Conservation (phyloP, 495 filamentous ascomycete genomes). For the Viridothelium virens region DNA sequence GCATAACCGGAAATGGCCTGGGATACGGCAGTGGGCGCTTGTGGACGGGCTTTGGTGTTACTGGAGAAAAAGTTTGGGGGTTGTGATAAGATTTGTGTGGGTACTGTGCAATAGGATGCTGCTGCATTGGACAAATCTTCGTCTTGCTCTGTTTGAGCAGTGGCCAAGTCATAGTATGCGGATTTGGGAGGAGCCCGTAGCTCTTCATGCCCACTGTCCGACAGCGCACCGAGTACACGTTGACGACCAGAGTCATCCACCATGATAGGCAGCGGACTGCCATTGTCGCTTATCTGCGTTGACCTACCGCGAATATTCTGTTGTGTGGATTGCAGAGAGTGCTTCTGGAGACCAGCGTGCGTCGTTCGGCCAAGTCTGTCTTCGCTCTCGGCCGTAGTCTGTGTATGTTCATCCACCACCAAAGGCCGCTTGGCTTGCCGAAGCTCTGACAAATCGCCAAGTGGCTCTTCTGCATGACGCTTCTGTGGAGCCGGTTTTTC, state of each 20-base stretch:
- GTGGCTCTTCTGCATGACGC: neutral
- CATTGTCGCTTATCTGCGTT: neutral
- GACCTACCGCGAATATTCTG: neutral
- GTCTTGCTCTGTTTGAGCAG: neutral
- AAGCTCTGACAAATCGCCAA: neutral
- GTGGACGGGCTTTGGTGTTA: neutral
- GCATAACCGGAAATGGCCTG: constrained; percentile 10
- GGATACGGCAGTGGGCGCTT: neutral
- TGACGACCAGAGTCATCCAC: neutral
- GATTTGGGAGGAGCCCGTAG: neutral
- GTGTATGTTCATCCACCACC: neutral
- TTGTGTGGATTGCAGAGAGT: neutral
- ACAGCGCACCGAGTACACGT: neutral
- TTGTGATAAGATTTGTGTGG: constrained; percentile 3
- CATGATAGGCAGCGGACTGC: neutral
- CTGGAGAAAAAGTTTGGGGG: neutral
- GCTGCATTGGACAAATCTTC: neutral
- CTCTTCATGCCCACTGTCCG: neutral
- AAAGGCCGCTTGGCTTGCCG: neutral
- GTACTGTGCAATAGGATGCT: neutral
- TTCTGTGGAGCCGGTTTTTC: neutral
- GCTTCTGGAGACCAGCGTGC: neutral
- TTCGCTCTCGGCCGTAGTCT: neutral
- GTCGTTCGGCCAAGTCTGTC: neutral
- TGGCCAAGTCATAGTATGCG: neutral